Evolutionary conservation across 768 basidiomycete genomes (phyloP), one percentile per base, ranked within the genome.

Genomic region (Psilocybe tampanensis): DNA sequence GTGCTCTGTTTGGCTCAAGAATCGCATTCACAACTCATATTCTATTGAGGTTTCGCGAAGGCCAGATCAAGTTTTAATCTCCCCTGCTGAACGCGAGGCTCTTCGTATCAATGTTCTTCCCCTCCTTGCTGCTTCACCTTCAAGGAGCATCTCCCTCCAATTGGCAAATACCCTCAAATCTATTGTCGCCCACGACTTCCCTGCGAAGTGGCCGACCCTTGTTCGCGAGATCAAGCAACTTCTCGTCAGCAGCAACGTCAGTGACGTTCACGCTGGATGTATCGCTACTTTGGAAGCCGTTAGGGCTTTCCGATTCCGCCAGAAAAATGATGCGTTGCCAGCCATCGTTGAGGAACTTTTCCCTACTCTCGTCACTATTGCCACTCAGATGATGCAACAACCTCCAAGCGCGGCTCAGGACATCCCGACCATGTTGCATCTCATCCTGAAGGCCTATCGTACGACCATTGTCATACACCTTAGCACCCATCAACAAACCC

Each of bases 1-100:
- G 0, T 88, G 89, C 62, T 81, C 89, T 13, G 90, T 96, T 19
- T 96, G 89, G 83, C 79, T 95, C 65, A 96, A 96, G 74, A 96
- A 96, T 71, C 89, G 94, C 65, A 85, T 95, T 58, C 81, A 83
- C 54, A 77, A 79, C 5, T 80, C 80, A 18, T 95, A 94, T 68
- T 69, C 78, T 59, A 64, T 84, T 64, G 83, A 86, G 54, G 59
- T 60, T 17, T 63, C 68, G 26, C 69, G 80, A 50, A 82, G 85
- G 26, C 77, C 86, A 0, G 89, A 93, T 66, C 82, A 83, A 44
- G 72, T 72, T 26, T 77, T 84, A 52, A 88, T 95, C 69, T 74
- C 83, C 2, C 66, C 72, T 26, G 81, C 87, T 1, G 94, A 95
- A 73, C 85, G 88, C 52, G 82, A 82, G 55, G 83, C 87, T n/a